A percentile compares a stretch with the other conserved stretches of the same genome.
Conservation (phyloP, 2,329 filamentous ascomycete species). For the Fusarium sp. region DNA sequence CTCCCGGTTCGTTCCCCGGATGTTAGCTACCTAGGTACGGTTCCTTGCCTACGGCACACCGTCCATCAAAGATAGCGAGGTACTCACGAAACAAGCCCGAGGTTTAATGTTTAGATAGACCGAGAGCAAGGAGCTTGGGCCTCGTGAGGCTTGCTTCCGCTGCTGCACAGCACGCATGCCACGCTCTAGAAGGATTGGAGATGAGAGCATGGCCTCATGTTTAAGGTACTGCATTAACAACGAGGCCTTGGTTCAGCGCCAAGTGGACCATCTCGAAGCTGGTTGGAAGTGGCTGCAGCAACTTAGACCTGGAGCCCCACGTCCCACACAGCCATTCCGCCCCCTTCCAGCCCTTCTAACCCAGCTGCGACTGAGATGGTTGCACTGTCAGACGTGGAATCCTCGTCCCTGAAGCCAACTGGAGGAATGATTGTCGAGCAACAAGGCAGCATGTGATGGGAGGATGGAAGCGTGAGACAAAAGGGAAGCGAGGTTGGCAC, state of each 20-base stretch:
- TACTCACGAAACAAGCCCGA: slow-evolving; percentile 14
- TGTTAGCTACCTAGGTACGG: slow-evolving; percentile 14
- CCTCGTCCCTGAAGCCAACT: slow-evolving; percentile 38
- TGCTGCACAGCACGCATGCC: slow-evolving; percentile 6
- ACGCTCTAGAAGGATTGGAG: slow-evolving; percentile 17
- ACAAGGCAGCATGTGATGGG: slow-evolving; percentile 34
- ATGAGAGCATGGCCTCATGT: slow-evolving; percentile 3
- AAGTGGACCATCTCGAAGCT: slow-evolving; percentile 39
- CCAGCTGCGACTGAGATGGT: slow-evolving; percentile 41
- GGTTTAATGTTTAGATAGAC: slow-evolving; percentile 13
- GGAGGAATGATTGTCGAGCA: slow-evolving; percentile 33
- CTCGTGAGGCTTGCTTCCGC: slow-evolving; percentile 20
- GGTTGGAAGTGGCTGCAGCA: slow-evolving; percentile 46
- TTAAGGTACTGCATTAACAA: slow-evolving; percentile 43
- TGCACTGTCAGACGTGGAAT: slow-evolving; percentile 45
- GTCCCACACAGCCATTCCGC: slow-evolving; percentile 37
- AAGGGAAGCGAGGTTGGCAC: slow-evolving; percentile 21
- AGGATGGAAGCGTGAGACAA: slow-evolving; percentile 21
- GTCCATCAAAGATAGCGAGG: slow-evolving; percentile 26
- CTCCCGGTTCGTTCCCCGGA: slow-evolving; percentile 36
- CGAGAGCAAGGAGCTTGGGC: slow-evolving; percentile 44
- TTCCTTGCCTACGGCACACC: slow-evolving; percentile 7
- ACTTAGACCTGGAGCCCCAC: slow-evolving; percentile 31
- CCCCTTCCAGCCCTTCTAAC: slow-evolving; percentile 22
- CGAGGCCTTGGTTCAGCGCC: slow-evolving; percentile 23